Base-by-base conservation (phyloP, 2,329 filamentous ascomycete genomes). In the Talaromyces sp. region DNA sequence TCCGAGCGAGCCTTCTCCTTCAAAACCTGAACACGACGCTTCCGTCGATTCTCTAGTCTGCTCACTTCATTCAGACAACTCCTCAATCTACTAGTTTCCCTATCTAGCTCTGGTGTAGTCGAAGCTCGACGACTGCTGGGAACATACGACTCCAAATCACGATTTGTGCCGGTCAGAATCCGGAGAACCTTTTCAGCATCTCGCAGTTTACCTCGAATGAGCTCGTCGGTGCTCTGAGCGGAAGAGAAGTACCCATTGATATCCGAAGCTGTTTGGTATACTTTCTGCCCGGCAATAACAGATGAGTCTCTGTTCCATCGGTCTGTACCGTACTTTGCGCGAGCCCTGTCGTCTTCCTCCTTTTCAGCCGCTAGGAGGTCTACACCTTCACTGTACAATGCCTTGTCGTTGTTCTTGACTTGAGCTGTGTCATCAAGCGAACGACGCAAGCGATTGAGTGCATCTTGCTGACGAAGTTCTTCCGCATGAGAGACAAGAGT, bases 361-460 rank as follows among this genome's bases (percentile, higher is more conserved):
- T 88, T 86, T 73, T 99, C 94, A 0, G 88, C 84, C 1, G 84
- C 82, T 1, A 99, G 76, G 1, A 94, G 80, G 13, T 89, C 85
- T 35, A 88, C 86, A 0, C 91, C 93, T 73, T 97, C 93, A 45
- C 89, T 85, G 61, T 94, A 97, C 0, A 90, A 82, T 0, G 85
- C 82, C 56, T 86, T 78, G 68, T 97, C 91, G 51, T 86, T 88
- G 1, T 85, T 80, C 64, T 94, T 90, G n/a, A 99, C 78, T 72
- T 93, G 96, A 51, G 92, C 87, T 1, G 92, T 96, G 63, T 97
- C 93, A 5, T 89, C 86, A 61, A 97, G 89, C 5, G 89, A 91
- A 55, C 86, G 83, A 54, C 89, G 84, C 0, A 97, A 76, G 28
- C 89, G 81, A 57, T 88, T 85, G 33, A 96, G 78, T 0, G 91